Base-by-base conservation (phyloP, 345 rosid genomes). In the Theobroma cacao region DNA sequence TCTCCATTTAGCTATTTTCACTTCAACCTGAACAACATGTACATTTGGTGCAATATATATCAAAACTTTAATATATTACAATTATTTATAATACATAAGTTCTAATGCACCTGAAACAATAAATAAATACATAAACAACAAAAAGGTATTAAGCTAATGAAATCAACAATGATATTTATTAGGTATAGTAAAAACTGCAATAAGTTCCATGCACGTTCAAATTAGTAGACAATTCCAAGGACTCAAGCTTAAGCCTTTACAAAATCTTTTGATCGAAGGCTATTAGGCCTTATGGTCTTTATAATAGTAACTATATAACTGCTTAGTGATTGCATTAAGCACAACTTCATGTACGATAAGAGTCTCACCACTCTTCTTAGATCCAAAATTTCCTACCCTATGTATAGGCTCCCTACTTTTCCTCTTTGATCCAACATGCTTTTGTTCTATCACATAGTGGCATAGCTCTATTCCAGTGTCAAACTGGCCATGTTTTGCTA, bases 1-100 rank as follows among this genome's bases (percentile, higher is more conserved):
- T n/a, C n/a, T n/a, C n/a, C n/a, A n/a, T n/a, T n/a, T n/a, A n/a
- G n/a, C 97, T 80, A 96, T 82, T 83, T 90, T 90, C 80, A 94
- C 97, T 91, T 94, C 99, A 83, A 94, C 95, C 99, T 96, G 90
- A 64, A 72, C 31, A 17, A 67, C 22, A 53, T 66, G 47, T 70
- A 31, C 2, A 71, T 67, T 4, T 17, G 9, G 43, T 20, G 48
- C 17, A 66, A 77, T 55, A 20, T 65, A 20, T 70, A 30, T 71
- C 14, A 71, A 38, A 69, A 15, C 26, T 70, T 70, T 24, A 24
- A 55, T 15, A 45, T 28, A 28, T 31, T 47, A 71, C 15, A 48
- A 30, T 70, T 15, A 3, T 47, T 47, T 28, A 26, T 28, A 17
- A 5, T 31, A 48, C 38, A 80, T 52, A 76, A 74, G 53, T 65